A percentile compares a stretch with the other conserved stretches of the same genome.
Conservation (phyloP, 1,139 yeast genomes). For the Yamadazyma siamensis region DNA sequence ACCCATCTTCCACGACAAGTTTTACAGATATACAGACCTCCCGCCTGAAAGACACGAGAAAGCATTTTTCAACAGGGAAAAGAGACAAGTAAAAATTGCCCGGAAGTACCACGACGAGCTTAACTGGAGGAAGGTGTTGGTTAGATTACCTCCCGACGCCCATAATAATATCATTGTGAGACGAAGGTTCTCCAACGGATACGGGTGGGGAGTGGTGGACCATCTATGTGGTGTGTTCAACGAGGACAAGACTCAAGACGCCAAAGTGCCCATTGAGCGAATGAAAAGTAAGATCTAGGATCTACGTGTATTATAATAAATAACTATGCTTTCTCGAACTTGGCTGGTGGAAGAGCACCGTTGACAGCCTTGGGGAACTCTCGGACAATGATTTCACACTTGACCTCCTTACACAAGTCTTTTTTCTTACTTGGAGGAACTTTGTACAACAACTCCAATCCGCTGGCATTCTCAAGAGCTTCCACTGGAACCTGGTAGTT, state of each 20-base stretch:
- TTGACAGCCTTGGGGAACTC: constrained; percentile 61
- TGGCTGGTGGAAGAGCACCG: constrained; percentile 19
- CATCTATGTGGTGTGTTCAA: constrained; percentile 23
- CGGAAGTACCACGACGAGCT: constrained; percentile 74
- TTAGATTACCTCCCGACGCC: constrained; percentile 86
- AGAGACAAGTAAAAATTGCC: constrained; percentile 72
- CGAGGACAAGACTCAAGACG: constrained; percentile 6
- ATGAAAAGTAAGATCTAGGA: constrained; percentile 14
- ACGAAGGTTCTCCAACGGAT: constrained; percentile 85
- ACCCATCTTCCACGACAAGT: constrained; percentile 75
- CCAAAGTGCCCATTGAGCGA: constrained; percentile 3
- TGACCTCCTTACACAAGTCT: constrained; percentile 74
- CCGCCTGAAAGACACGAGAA: constrained; percentile 35
- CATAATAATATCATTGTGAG: constrained; percentile 92
- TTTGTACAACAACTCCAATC: constrained; percentile 73
- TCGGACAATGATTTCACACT: constrained; percentile 78
- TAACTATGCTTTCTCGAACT: constrained; percentile 10
- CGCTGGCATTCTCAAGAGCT: constrained; percentile 83
- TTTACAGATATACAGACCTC: constrained; percentile 61
- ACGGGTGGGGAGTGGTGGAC: constrained; percentile 92
- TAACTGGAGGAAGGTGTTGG: constrained; percentile 90
- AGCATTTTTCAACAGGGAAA: constrained; percentile 32
- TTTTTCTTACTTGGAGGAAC: constrained; percentile 59
- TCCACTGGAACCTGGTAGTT: constrained; percentile 85
- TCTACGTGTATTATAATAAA: not conserved